Conservation (phyloP, 495 filamentous ascomycete genomes). For the Penicillium argentinense region DNA sequence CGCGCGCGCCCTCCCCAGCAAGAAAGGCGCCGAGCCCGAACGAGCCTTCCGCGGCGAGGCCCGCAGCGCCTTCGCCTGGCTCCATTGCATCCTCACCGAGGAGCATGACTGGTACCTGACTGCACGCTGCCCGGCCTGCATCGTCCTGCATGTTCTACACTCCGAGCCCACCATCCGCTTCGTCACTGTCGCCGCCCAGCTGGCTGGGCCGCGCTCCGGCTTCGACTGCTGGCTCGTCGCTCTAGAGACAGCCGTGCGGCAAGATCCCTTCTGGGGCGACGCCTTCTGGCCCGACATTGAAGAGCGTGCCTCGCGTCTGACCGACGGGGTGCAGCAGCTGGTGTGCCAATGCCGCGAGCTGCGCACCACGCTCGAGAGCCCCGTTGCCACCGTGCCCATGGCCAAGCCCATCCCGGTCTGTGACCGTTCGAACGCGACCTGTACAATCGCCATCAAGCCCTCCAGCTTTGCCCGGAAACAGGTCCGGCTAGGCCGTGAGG, state of each 20-base stretch:
- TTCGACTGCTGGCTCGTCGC: slow-evolving; percentile 57
- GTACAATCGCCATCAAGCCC: slow-evolving; percentile 29
- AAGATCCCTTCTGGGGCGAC: slow-evolving; percentile 59
- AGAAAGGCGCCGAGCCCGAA: slow-evolving; percentile 53
- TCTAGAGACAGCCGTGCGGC: slow-evolving; percentile 50
- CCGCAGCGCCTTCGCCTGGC: slow-evolving; percentile 59
- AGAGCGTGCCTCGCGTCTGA: slow-evolving; percentile 50
- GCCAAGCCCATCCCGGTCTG: slow-evolving; percentile 18
- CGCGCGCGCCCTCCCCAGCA: slow-evolving; percentile 41
- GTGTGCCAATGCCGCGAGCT: slow-evolving; percentile 55
- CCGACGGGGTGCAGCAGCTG: slow-evolving; percentile 53
- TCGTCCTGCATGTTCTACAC: slow-evolving; percentile 52
- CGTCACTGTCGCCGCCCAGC: slow-evolving; percentile 53
- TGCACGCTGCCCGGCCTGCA: slow-evolving; percentile 57
- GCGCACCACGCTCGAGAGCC: slow-evolving; percentile 28
- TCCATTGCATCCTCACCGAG: slow-evolving; percentile 58
- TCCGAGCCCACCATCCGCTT: slow-evolving; percentile 61
- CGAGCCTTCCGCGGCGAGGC: slow-evolving; percentile 59
- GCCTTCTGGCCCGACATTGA: slow-evolving; percentile 56
- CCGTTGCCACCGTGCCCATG: slow-evolving; percentile 20
- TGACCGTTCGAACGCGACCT: slow-evolving; percentile 15
- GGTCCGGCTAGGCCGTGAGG: slow-evolving; percentile 32
- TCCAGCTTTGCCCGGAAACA: slow-evolving; percentile 35
- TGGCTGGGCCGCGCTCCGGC: slow-evolving; percentile 48
- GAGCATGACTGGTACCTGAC: slow-evolving; percentile 60